A percentile compares a stretch with the other conserved stretches of the same genome.
Conservation (phyloP, 129 eudicot genomes). For the Deinandra increscens region DNA sequence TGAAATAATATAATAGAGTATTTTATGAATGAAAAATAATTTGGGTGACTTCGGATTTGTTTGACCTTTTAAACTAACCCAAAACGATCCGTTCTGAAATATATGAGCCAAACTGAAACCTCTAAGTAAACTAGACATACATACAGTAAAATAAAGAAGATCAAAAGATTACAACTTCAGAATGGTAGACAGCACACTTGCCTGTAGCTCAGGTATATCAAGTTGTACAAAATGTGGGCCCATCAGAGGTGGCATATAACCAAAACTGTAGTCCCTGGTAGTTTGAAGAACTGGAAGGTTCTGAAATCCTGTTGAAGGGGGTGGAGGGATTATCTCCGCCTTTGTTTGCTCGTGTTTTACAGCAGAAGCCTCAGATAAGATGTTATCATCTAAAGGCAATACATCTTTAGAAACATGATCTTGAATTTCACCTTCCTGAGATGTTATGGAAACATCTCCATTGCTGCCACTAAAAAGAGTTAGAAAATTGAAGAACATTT, state of each 20-base stretch:
- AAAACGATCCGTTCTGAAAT: neutral
- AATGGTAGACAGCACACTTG: constrained; percentile 24
- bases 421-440: constrained; percentile 34
- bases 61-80: neutral
- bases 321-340: constrained; percentile 36
- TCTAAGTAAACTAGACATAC: neutral
- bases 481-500: neutral
- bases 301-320: constrained; percentile 37
- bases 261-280: constrained; percentile 43
- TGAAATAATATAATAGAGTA: neutral
- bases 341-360: constrained; percentile 42
- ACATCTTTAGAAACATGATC: constrained; percentile 30
- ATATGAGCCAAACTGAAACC: constrained; percentile 1
- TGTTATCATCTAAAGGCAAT: constrained; percentile 26
- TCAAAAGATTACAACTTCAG: neutral
- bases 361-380: constrained; percentile 36
- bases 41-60: neutral
- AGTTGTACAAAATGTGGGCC: constrained; percentile 47
- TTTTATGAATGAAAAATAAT: neutral
- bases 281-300: constrained; percentile 39
- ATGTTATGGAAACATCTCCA: constrained; percentile 28
- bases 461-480: constrained; percentile 38
- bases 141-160: neutral
- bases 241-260: constrained; percentile 43
- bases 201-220: constrained; percentile 59